A percentile compares a stretch with the other conserved stretches of the same genome.
Evolutionary conservation across 2,329 filamentous ascomycete species (phyloP).

Genomic region (Ophiostoma sp.): DNA sequence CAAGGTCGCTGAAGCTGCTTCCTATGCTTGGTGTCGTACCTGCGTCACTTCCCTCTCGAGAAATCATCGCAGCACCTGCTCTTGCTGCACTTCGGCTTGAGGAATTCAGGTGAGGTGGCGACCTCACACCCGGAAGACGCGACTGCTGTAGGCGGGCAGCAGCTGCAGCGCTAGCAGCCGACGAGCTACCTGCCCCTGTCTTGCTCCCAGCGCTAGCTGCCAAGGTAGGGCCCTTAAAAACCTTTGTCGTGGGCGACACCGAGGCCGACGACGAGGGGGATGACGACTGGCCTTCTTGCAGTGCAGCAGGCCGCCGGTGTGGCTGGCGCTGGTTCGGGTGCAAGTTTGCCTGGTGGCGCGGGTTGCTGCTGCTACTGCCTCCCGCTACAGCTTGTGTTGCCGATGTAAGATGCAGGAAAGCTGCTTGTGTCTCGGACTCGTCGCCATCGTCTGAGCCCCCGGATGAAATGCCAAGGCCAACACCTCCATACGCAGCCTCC

Average conservation of each 20-base stretch:
- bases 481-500: constrained; percentile 9
- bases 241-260: constrained; percentile 20
- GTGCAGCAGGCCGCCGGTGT: neutral
- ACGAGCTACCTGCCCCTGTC: constrained; percentile 22
- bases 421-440: constrained; percentile 52
- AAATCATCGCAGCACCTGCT: neutral
- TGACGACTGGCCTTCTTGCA: neutral
- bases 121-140: constrained; percentile 32
- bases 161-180: constrained; percentile 30
- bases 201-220: neutral
- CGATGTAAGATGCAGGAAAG: constrained; percentile 46
- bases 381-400: constrained; percentile 18
- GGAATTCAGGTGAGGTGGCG: constrained; percentile 50
- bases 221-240: constrained; percentile 14
- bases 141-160: constrained; percentile 21
- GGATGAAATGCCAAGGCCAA: constrained; percentile 15
- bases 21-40: constrained; percentile 67
- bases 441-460: constrained; percentile 41
- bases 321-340: neutral
- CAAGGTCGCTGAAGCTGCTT: constrained; percentile 80
- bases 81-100: constrained; percentile 45
- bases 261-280: constrained; percentile 22
- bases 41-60: constrained; percentile 60
- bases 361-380: neutral
- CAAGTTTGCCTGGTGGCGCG: neutral